Percentiles rank a stretch among this genome's conserved stretches.
Conservation (phyloP, 2,329 filamentous ascomycete species). For the Talaromyces funiculosus region DNA sequence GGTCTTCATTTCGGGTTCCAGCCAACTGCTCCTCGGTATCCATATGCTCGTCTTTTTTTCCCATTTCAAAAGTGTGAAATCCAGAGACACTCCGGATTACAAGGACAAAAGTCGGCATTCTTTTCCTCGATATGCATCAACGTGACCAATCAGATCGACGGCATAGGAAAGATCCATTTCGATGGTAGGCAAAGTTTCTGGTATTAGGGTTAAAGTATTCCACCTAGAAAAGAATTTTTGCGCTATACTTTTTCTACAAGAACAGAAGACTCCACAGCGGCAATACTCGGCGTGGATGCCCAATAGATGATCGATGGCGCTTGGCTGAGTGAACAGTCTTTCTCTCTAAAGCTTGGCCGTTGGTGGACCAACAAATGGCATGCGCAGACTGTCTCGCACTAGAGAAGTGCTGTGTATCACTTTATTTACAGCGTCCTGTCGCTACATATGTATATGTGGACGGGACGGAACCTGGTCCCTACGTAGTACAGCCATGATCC, state of each 20-base stretch:
- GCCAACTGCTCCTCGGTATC: neutral
- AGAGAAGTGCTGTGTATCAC: neutral
- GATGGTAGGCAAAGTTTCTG: neutral
- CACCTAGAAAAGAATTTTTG: neutral
- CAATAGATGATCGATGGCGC: neutral
- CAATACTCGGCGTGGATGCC: neutral
- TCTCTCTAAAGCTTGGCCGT: neutral
- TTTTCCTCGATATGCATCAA: neutral
- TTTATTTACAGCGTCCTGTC: neutral
- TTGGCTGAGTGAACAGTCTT: neutral
- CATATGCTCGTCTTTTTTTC: neutral
- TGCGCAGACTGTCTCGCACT: no score
- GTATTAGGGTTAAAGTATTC: neutral
- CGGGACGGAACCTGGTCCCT: no score
- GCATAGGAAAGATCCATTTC: neutral
- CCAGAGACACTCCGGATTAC: neutral
- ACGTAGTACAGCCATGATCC: no score
- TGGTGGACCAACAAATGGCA: neutral
- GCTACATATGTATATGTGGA: neutral
- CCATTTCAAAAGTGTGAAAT: neutral
- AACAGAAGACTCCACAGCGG: neutral
- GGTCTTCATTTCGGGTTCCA: conserved; percentile 1
- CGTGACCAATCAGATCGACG: neutral
- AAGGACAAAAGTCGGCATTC: neutral
- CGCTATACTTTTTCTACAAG: neutral